These are phyloP conservation scores for Saturnispora sekii DNA, from an alignment of 805 yeast species.

Conservation along the genomic window DNA sequence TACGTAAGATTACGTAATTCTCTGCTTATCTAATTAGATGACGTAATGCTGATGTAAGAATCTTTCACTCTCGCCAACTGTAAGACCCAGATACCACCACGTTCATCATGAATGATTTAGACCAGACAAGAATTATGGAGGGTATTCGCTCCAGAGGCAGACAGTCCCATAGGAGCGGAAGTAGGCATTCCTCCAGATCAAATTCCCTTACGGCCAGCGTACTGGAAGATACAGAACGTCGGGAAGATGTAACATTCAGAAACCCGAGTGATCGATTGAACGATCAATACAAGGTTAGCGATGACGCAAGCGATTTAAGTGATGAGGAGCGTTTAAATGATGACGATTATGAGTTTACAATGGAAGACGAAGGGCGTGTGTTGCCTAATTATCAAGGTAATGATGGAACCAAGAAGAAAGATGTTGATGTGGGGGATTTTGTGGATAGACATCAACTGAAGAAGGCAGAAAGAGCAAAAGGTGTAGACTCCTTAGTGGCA, in stretches of 20 bases:
- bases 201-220: constrained; percentile 6
- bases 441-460: constrained; percentile 26
- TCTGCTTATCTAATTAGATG: too few relatives aligned
- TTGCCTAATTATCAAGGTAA: constrained; percentile 37
- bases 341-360: constrained; percentile 50
- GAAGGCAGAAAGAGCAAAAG: constrained; percentile 40
- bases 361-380: constrained; percentile 49
- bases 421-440: constrained; percentile 8
- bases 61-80: too few relatives aligned
- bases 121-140: constrained; percentile 1
- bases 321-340: constrained; percentile 57
- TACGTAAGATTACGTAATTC: too few relatives aligned
- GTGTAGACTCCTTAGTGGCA: constrained; percentile 47
- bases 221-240: constrained; percentile 7
- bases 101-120: constrained; percentile 7
- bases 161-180: background rate
- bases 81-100: too few relatives aligned
- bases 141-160: constrained; percentile 1
- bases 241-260: constrained; percentile 54
- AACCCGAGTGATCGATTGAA: constrained; percentile 62
- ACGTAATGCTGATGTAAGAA: too few relatives aligned
- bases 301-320: constrained; percentile 22
- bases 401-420: background rate
- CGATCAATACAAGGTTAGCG: constrained; percentile 1
- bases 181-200: constrained; percentile 8